phyloP scores from a whole-genome alignment of 225 moss, liverwort and hornwort genomes.

The Marchantia paleacea region DNA sequence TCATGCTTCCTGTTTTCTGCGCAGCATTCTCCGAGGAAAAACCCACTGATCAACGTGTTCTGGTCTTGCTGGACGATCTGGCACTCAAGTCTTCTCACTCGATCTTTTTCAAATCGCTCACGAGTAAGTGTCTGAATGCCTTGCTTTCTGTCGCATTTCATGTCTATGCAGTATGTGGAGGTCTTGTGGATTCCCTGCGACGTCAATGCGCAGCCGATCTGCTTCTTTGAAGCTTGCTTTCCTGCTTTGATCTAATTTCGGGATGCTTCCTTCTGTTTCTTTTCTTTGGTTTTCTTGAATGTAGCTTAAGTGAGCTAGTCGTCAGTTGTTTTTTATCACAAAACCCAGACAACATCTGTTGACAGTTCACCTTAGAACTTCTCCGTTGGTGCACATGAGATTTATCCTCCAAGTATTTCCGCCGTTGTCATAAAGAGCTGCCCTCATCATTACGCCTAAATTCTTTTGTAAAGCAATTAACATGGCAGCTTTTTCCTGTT shows the following conservation, averaged over 20 bases:
- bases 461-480: neutral
- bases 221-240: neutral
- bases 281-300: neutral
- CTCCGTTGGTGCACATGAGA: neutral
- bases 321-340: too few species aligned
- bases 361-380: neutral
- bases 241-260: neutral
- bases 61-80: slow-evolving; percentile 79
- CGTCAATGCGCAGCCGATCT: neutral
- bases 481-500: too few species aligned
- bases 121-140: slow-evolving; percentile 31
- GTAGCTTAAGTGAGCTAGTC: neutral
- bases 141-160: neutral
- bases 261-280: too few species aligned
- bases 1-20: slow-evolving; percentile 53
- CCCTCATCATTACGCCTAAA: neutral
- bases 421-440: neutral
- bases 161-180: neutral
- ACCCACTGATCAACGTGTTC: slow-evolving; percentile 70
- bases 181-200: neutral
- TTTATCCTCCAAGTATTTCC: neutral
- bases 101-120: slow-evolving; percentile 64
- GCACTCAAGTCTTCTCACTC: slow-evolving; percentile 72
- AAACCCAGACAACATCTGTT: neutral
- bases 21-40: slow-evolving; percentile 64